Base-by-base conservation (phyloP, 352 stramenopile genomes). In the Phytophthora foliorum region DNA sequence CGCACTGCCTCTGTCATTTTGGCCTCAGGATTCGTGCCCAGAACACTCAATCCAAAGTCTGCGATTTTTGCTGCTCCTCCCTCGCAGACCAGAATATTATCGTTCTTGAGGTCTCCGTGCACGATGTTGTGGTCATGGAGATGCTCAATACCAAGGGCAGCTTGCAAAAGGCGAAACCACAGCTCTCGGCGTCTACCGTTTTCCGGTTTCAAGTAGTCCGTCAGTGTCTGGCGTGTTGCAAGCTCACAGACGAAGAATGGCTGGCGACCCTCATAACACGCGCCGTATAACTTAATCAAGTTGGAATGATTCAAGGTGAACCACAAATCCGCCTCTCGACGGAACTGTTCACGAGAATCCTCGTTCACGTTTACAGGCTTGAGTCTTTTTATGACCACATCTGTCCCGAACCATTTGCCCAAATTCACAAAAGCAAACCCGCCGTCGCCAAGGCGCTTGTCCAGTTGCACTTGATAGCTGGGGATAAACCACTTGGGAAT, bases 221-320 rank as follows among this genome's bases (percentile, higher is more conserved):
- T 57, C 2, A 74, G 41, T 2, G 69, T 71, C 8, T 69, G 38
- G 2, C 62, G 66, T 29, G 53, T 74, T 51, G 71, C 66, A 57
- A 59, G 52, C 24, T 78, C 71, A 63, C 60, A 75, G 2, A 78
- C 71, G 24, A 75, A 75, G 24, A 78, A 75, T 21, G 68, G 68
- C 27, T 75, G 55, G 1, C 27, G 17, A 27, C 60, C 67, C 34
- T 63, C 57, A 14, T 73, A 67, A 32, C 71, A 78, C 21, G 70
- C 71, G 1, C 71, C 71, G 32, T 78, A 78, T 6, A 78, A 19
- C 16, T 74, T 75, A 6, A 75, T 72, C 46, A 78, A 52, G 45
- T 78, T 75, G 22, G 66, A 74, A 32, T 78, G 71, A 29, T 74
- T 71, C 32, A 78, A 39, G 14, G 63, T 74, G 19, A 75, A 70